Evolutionary conservation across 2,329 filamentous ascomycete species (phyloP), one percentile per base, ranked within the genome.

Genomic region (Amauroascus verrucosus): DNA sequence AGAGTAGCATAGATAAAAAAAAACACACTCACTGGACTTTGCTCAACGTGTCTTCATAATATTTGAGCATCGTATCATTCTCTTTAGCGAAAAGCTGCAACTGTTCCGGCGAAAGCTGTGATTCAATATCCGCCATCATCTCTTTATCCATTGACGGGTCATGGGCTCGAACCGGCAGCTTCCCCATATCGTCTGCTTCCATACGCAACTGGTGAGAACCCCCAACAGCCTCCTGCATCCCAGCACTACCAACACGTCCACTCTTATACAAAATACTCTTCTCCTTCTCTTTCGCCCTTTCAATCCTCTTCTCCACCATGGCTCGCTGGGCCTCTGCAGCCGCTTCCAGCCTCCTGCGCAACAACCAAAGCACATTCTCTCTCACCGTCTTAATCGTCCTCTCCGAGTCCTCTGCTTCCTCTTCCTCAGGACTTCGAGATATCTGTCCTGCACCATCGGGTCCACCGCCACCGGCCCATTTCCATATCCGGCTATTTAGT

Each of bases 71-170:
- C 58, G 88, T 84, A 68, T 89, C 84, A 65, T 97, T 96, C 65
- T 94, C 90, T 70, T 88, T 81, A 61, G 91, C 90, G 72, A 98
- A 97, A 65, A 95, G 80, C 67, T 96, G 91, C 50, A 93, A 74
- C 69, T 97, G 91, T 65, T 96, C 89, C 20, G 83, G 77, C 16
- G 85, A 88, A 57, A 96, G 73, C 57, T 83, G 79, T 40, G 81
- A 66, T 63, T 78, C 75, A 40, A 76, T 72, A 6, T 67, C 65
- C 16, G 65, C 64, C 1, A 62, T 60, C 46, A 70, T 67, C 3
- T 58, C 60, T 41, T 67, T 63, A 33, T 65, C 65, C 6, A 70
- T 43, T 1, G 59, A 56, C 8, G 60, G 59, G 47, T 61, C 56
- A 43, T 43, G 47, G 30, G 35, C 54, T 69, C 47, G 71, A 64